Base-by-base conservation (phyloP, 495 filamentous ascomycete species). In the Penicillium manginii region DNA sequence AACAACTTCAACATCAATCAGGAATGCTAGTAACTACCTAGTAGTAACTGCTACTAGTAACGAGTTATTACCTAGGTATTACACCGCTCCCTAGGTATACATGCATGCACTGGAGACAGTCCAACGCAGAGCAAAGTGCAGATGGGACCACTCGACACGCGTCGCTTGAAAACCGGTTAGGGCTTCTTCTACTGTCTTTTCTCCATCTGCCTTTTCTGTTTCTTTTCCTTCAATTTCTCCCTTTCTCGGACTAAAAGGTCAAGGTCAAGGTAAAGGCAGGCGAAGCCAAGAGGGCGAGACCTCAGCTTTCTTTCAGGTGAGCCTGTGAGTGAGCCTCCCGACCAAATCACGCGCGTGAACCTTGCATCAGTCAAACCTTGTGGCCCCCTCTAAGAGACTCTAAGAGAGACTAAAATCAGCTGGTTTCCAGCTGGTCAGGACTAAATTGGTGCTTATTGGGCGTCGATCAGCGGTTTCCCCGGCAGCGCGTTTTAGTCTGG, bases 401-500 rank as follows among this genome's bases (percentile, higher is more conserved):
- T 26, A 37, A 37, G 1, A 6, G 33, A 37, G 4, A 5, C 23
- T 26, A 26, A 26, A 26, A 26, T 6, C 23, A 26, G 23, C 23
- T 6, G 7, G 23, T 5, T 7, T 7, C 26, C 26, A 29, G 26
- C 26, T 29, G 26, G n/a, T 33, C 31, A 6, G 35, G 14, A 11
- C 35, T 37, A 11, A n/a, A 37, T 11, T 37, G 12, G 35, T 8
- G 12, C 35, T 37, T 29, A 19, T 8, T 17, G 19, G 35, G 15
- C 21, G 52, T 52, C 39, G 61, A 65, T 62, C 64, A 33, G 50
- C 52, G 61, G 67, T 70, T 70, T 70, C 67, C 67, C 67, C 51
- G 67, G 67, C 67, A 70, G 67, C 67, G 43, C 32, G 33, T 21
- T 33, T 19, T 29, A 29, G 26, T 29, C 26, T 29, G 23, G 1